These are phyloP conservation scores for Austroboletus niveus DNA, from an alignment of 1,284 basidiomycete species.

Conservation along the genomic window DNA sequence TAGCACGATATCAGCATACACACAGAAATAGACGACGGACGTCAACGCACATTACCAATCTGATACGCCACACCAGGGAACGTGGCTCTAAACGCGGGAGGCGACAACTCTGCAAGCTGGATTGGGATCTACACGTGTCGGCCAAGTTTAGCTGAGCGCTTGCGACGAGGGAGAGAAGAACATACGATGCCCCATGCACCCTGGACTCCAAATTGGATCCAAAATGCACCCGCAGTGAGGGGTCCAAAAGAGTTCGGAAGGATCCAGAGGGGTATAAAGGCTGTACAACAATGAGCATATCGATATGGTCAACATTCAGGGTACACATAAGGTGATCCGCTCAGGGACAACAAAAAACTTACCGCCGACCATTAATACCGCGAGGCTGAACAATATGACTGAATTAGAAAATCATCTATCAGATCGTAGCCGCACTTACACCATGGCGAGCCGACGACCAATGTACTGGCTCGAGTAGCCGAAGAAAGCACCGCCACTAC, in stretches of 20 bases:
- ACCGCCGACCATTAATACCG: constrained; percentile 53
- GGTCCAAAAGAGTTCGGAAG: constrained; percentile 64
- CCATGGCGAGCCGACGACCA: constrained; percentile 85
- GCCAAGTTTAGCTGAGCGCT: constrained; percentile 2
- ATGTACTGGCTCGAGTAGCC: constrained; percentile 82
- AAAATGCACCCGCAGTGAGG: constrained; percentile 81
- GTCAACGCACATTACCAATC: constrained; percentile 58
- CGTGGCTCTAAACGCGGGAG: constrained; percentile 89
- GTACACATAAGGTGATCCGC: too few species aligned
- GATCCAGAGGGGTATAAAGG: constrained; percentile 85
- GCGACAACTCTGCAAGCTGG: constrained; percentile 85
- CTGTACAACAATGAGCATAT: constrained; percentile 19
- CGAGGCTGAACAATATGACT: constrained; percentile 39
- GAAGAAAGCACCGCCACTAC: constrained; percentile 72
- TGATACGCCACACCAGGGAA: constrained; percentile 94
- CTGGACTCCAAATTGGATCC: constrained; percentile 82
- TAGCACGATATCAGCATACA: constrained; percentile 12
- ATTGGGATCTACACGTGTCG: constrained; percentile 65
- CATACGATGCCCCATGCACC: constrained; percentile 78
- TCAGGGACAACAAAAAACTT: constrained; percentile 8
- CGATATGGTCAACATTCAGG: neutral
- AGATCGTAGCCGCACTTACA: constrained; percentile 41
- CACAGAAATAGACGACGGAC: neutral
- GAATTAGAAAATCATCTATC: neutral
- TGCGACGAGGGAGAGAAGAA: constrained; percentile 8